phyloP scores from a whole-genome alignment of 2,329 filamentous ascomycete genomes.

The Colletotrichum cuscutae region DNA sequence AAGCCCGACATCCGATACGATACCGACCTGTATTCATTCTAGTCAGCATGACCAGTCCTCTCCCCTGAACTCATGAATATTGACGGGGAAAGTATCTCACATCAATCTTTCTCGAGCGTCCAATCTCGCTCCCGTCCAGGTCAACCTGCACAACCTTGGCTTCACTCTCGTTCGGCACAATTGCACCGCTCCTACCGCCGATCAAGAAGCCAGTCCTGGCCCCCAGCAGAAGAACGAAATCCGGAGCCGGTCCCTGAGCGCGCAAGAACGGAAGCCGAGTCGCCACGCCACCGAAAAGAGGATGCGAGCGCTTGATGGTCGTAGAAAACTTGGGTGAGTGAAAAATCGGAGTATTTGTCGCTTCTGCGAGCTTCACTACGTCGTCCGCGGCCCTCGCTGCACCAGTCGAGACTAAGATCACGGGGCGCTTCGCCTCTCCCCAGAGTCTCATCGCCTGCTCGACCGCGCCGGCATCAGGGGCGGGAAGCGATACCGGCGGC shows the following conservation, averaged over 20 bases:
- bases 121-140: conserved; percentile 14
- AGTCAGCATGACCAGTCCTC: no score
- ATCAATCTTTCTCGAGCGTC: conserved; percentile 13
- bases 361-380: conserved; percentile 1
- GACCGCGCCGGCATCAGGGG: background rate
- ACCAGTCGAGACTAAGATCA: conserved; percentile 16
- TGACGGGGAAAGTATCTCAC: background rate
- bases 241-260: background rate
- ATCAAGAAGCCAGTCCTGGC: conserved; percentile 16
- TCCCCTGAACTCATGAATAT: no score
- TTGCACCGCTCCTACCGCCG: conserved; percentile 4
- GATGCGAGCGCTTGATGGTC: background rate
- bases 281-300: conserved; percentile 7
- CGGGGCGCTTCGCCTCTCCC: background rate
- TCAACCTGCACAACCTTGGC: conserved; percentile 19
- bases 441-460: background rate
- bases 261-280: conserved; percentile 6
- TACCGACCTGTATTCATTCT: background rate
- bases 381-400: background rate
- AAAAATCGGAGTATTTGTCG: conserved; percentile 9
- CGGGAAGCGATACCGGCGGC: background rate
- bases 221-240: conserved; percentile 19
- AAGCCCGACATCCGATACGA: conserved; percentile 12
- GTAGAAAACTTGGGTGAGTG: conserved; percentile 22
- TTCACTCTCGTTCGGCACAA: conserved; percentile 10